These are phyloP conservation scores for Wickerhamiella azyma DNA, from an alignment of 805 yeast genomes.

Conservation along the genomic window DNA sequence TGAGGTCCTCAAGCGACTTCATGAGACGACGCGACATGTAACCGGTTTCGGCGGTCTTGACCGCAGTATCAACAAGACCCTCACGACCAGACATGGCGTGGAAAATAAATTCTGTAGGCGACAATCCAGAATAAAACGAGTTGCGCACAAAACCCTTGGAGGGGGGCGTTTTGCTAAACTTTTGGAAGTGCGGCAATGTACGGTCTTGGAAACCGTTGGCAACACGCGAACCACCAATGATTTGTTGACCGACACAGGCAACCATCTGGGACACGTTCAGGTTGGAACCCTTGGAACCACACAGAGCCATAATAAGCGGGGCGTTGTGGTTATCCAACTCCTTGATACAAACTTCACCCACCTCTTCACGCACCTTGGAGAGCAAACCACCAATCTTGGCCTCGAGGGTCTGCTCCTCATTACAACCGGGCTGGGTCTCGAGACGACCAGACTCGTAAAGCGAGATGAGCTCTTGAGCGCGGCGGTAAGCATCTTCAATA, in stretches of 20 bases:
- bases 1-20: constrained; percentile 94
- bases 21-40: constrained; percentile 95
- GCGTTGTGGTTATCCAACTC: constrained; percentile 86
- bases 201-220: constrained; percentile 99
- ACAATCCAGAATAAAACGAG: constrained; percentile 83
- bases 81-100: constrained; percentile 99
- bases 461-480: constrained; percentile 82
- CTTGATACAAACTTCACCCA: constrained; percentile 91
- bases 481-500: constrained; percentile 80
- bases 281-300: constrained; percentile 98
- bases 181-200: constrained; percentile 91
- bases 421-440: constrained; percentile 98
- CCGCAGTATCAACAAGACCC: constrained; percentile 98
- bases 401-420: constrained; percentile 95
- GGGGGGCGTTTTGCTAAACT: constrained; percentile 92
- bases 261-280: constrained; percentile 98
- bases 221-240: constrained; percentile 96
- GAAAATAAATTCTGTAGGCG: constrained; percentile 94
- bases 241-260: constrained; percentile 94
- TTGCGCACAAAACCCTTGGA: constrained; percentile 96
- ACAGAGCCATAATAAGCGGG: constrained; percentile 96
- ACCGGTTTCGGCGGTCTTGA: constrained; percentile 97
- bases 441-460: constrained; percentile 69
- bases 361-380: constrained; percentile 97
- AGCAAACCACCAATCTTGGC: constrained; percentile 93